Conservation (phyloP, 805 yeast species). For the Nakazawaea populi region DNA sequence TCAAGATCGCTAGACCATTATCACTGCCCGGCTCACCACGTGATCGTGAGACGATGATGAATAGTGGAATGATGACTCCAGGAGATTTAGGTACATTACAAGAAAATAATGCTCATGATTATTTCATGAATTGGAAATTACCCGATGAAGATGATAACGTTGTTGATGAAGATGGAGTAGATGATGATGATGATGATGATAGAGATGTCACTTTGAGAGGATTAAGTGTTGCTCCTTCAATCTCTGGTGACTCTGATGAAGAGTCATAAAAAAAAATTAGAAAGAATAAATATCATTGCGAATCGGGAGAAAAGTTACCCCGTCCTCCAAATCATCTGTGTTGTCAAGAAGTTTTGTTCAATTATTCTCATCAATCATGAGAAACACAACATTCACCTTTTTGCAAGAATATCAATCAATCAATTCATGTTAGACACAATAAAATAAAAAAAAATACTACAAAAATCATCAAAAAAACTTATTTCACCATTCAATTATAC, state of each 20-base stretch:
- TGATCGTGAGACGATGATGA: constrained; percentile 46
- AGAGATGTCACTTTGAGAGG: constrained; percentile 22
- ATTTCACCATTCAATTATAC: no score
- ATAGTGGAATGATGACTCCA: constrained; percentile 70
- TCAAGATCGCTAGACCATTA: constrained; percentile 82
- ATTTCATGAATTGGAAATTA: constrained; percentile 46
- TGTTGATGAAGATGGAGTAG: constrained; percentile 19
- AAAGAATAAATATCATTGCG: no score
- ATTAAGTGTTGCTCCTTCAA: constrained; percentile 30
- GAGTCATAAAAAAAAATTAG: constrained; percentile 5
- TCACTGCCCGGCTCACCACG: constrained; percentile 98
- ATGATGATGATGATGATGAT: constrained; percentile 36
- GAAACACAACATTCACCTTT: no score
- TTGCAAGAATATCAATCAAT: no score
- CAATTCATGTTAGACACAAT: no score
- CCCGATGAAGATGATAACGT: constrained; percentile 22
- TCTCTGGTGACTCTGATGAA: constrained; percentile 18
- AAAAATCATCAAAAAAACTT: no score
- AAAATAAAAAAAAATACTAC: no score
- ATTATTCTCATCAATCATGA: no score
- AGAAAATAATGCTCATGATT: constrained; percentile 80
- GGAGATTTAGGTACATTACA: constrained; percentile 97
- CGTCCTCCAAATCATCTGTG: no score
- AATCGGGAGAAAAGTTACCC: no score
- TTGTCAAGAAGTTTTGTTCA: no score